phyloP scores from a whole-genome alignment of 2,329 filamentous ascomycete genomes.

The Endoconidiophora polonica region DNA sequence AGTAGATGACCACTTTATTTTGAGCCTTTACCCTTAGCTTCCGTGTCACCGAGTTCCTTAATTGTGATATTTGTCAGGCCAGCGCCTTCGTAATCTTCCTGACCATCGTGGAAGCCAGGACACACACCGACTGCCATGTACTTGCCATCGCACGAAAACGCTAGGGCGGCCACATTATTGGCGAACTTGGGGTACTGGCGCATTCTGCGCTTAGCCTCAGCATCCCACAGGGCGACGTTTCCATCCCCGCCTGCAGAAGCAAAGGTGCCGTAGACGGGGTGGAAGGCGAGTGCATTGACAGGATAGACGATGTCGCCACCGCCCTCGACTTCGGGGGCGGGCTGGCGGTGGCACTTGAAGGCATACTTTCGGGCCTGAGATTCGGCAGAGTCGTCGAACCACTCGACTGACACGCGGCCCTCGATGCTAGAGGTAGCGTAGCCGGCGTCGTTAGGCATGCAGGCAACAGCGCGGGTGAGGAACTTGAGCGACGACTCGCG shows the following conservation, averaged over 20 bases:
- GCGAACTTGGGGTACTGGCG: slow-evolving; percentile 76
- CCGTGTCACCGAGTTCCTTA: slow-evolving; percentile 68
- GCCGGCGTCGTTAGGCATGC: slow-evolving; percentile 91
- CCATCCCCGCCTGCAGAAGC: slow-evolving; percentile 81
- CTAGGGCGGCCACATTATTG: slow-evolving; percentile 59
- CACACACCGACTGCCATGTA: slow-evolving; percentile 67
- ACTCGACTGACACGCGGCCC: slow-evolving; percentile 88
- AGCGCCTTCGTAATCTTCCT: slow-evolving; percentile 58
- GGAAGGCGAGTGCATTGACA: slow-evolving; percentile 79
- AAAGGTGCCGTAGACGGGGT: slow-evolving; percentile 69
- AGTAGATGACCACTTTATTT: slow-evolving; percentile 31
- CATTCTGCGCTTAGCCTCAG: slow-evolving; percentile 74
- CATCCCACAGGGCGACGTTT: slow-evolving; percentile 86
- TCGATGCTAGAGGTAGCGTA: slow-evolving; percentile 90
- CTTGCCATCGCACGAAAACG: slow-evolving; percentile 62
- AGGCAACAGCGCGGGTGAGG: slow-evolving; percentile 80
- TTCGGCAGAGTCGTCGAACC: slow-evolving; percentile 81
- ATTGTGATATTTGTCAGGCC: slow-evolving; percentile 65
- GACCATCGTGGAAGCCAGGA: slow-evolving; percentile 74
- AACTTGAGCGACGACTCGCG: slow-evolving; percentile 91
- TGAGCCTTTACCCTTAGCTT: slow-evolving; percentile 70
- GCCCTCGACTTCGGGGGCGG: slow-evolving; percentile 37
- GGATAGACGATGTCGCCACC: slow-evolving; percentile 70
- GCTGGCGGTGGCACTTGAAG: slow-evolving; percentile 93
- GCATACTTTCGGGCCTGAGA: slow-evolving; percentile 90